Conservation (phyloP, 345 rosid genomes). For the Syzygium aromaticum region DNA sequence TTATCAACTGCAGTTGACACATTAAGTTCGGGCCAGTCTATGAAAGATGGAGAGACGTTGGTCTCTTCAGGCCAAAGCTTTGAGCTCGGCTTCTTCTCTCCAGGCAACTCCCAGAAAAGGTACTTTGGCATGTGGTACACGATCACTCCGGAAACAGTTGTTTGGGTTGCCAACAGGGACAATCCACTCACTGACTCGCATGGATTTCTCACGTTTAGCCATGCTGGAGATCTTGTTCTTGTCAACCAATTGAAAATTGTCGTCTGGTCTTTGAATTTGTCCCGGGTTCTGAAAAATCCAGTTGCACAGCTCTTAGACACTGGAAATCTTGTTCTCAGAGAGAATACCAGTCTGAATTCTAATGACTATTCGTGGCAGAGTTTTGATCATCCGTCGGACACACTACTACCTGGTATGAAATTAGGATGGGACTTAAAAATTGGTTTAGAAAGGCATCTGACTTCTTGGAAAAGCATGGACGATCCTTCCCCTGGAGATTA, state of each 20-base stretch:
- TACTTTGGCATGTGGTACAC: conserved; percentile 33
- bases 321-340: conserved; percentile 24
- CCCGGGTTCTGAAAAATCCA: neutral
- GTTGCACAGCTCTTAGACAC: conserved; percentile 19
- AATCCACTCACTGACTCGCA: conserved; percentile 7
- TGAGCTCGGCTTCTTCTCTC: conserved; percentile 15
- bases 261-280: conserved; percentile 16
- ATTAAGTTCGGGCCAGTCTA: neutral
- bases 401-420: conserved; percentile 24
- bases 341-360: neutral
- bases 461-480: conserved; percentile 13
- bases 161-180: conserved; percentile 43
- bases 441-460: conserved; percentile 1
- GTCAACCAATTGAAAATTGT: neutral
- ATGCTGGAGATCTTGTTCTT: conserved; percentile 5
- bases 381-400: conserved; percentile 24
- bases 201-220: conserved; percentile 8
- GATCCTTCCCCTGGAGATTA: conserved; percentile 22
- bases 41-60: neutral
- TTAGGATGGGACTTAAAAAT: conserved; percentile 7
- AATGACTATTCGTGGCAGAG: conserved; percentile 24
- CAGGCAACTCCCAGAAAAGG: neutral
- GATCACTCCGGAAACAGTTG: conserved; percentile 2
- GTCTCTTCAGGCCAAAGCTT: conserved; percentile 4
- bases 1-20: neutral